Conservation (phyloP, 495 filamentous ascomycete genomes). For the Talaromyces wortmannii region DNA sequence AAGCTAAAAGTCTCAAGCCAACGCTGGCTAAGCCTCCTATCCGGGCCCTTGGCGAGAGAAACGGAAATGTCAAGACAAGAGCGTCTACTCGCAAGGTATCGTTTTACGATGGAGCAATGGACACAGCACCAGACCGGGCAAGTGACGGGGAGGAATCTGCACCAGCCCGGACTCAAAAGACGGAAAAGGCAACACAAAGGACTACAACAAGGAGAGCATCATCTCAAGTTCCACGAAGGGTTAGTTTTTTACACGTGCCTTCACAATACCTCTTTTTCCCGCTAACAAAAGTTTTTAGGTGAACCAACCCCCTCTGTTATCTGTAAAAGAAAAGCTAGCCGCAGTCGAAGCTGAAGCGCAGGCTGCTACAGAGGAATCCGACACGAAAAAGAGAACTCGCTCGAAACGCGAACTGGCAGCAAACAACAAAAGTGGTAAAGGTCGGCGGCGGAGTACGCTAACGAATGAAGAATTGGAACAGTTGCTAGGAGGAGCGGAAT, state of each 20-base stretch:
- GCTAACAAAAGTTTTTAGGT: slow-evolving; percentile 15
- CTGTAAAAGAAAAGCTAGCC: slow-evolving; percentile 38
- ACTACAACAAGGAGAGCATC: slow-evolving; percentile 25
- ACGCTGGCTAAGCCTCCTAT: slow-evolving; percentile 20
- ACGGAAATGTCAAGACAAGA: slow-evolving; percentile 29
- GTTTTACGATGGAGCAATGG: slow-evolving; percentile 33
- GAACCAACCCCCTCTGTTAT: slow-evolving; percentile 5
- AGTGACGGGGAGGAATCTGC: slow-evolving; percentile 29
- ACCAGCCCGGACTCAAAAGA: slow-evolving; percentile 27
- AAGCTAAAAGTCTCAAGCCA: slow-evolving; percentile 5
- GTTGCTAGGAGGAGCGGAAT: slow-evolving; percentile 39
- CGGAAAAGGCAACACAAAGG: slow-evolving; percentile 24
- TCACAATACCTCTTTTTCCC: slow-evolving; percentile 1
- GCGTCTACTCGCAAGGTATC: slow-evolving; percentile 36
- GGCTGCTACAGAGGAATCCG: slow-evolving; percentile 25
- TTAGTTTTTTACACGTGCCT: slow-evolving; percentile 13
- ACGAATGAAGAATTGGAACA: slow-evolving; percentile 67
- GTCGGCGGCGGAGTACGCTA: slow-evolving; percentile 61
- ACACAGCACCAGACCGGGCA: slow-evolving; percentile 20
- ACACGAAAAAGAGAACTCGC: slow-evolving; percentile 38
- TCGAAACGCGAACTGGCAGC: slow-evolving; percentile 29
- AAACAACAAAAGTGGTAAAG: slow-evolving; percentile 26
- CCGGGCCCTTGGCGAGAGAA: slow-evolving; percentile 35
- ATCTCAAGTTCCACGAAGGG: slow-evolving; percentile 23
- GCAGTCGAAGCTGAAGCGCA: slow-evolving; percentile 39